phyloP scores from a whole-genome alignment of 768 basidiomycete species.

The Lentinula guzmanii region DNA sequence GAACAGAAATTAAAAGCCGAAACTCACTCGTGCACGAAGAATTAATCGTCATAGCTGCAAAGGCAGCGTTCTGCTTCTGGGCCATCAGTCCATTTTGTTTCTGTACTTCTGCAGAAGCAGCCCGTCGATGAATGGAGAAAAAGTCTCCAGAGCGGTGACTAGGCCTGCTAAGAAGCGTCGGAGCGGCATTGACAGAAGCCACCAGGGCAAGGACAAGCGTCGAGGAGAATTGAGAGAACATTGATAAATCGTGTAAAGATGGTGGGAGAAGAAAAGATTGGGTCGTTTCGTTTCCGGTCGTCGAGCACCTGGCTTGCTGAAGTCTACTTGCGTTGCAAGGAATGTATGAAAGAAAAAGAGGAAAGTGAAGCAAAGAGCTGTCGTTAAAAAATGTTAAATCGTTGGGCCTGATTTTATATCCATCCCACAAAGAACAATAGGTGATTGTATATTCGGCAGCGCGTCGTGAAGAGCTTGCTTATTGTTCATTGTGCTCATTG shows the following conservation, averaged over 20 bases:
- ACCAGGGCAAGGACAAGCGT: background rate
- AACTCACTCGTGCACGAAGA: constrained; percentile 43
- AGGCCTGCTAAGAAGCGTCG: background rate
- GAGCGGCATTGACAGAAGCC: background rate
- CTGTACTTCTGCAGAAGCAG: constrained; percentile 10
- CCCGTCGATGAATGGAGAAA: background rate
- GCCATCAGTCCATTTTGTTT: constrained; percentile 45
- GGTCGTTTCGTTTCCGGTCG: background rate
- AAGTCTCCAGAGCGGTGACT: background rate
- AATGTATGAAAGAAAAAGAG: background rate
- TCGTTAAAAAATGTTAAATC: background rate
- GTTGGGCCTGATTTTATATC: background rate
- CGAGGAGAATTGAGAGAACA: background rate
- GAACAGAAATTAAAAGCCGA: background rate
- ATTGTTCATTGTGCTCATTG: background rate
- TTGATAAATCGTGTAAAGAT: background rate
- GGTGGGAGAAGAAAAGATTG: background rate
- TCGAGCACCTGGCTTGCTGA: background rate
- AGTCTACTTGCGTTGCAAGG: background rate
- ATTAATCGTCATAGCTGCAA: constrained; percentile 32
- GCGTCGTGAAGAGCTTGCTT: background rate
- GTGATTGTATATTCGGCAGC: background rate
- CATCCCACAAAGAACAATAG: background rate
- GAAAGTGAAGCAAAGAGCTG: background rate
- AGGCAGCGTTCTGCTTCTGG: constrained; percentile 43